phyloP scores from a whole-genome alignment of 176 grass and related monocot genomes.

The Otatea glauca region DNA sequence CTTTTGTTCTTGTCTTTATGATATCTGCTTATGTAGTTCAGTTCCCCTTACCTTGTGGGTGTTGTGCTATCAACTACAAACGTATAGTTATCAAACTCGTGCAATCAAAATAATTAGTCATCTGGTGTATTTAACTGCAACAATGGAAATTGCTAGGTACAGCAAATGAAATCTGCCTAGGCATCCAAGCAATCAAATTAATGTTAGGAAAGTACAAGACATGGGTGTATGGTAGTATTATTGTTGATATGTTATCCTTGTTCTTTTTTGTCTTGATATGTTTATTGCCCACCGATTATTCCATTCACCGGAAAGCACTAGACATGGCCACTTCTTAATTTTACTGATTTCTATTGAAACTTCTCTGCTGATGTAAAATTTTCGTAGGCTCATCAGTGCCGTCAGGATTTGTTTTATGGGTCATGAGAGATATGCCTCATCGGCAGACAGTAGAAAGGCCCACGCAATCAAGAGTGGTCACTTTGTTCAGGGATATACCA shows the following conservation, averaged over 20 bases:
- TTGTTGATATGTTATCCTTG: not conserved
- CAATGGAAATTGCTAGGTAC: constrained; percentile 1
- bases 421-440: constrained; percentile 98
- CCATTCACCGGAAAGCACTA: not conserved
- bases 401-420: constrained; percentile 87
- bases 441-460: constrained; percentile 55
- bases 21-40: constrained; percentile 3
- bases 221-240: not conserved
- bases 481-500: constrained; percentile 72
- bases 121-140: constrained; percentile 12
- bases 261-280: not conserved
- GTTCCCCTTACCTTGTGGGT: constrained; percentile 3
- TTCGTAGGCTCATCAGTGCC: constrained; percentile 80
- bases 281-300: not conserved
- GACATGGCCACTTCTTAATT: not conserved
- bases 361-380: constrained; percentile 42
- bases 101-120: not conserved
- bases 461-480: constrained; percentile 62
- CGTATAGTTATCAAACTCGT: constrained; percentile 13
- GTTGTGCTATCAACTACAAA: constrained; percentile 3
- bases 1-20: constrained; percentile 13
- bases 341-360: not conserved
- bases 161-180: not conserved
- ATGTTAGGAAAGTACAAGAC: constrained; percentile 5
- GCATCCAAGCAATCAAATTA: not conserved